These are phyloP conservation scores for Penicillium fuscoglaucum DNA, from an alignment of 2,329 filamentous ascomycete genomes.

Conservation along the genomic window DNA sequence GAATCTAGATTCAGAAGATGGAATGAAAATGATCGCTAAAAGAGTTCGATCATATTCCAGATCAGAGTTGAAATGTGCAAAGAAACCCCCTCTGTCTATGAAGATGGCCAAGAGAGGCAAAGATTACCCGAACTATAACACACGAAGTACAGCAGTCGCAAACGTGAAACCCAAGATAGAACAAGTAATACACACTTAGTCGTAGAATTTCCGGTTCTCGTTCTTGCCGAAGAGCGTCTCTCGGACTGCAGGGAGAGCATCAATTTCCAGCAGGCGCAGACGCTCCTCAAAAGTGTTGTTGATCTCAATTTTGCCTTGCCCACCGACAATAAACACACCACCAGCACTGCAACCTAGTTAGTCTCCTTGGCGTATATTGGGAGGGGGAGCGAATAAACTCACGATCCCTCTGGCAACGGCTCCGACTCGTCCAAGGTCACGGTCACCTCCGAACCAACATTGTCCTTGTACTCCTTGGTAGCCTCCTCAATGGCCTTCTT, in stretches of 20 bases:
- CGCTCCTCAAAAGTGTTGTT: constrained; percentile 98
- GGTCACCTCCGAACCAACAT: constrained; percentile 66
- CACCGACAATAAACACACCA: constrained; percentile 76
- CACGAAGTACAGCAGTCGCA: constrained; percentile 17
- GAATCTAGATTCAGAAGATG: constrained; percentile 14
- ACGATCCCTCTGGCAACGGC: constrained; percentile 79
- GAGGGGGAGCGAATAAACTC: constrained; percentile 46
- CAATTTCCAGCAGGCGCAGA: constrained; percentile 78
- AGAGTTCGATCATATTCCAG: constrained; percentile 20
- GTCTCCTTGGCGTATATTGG: neutral
- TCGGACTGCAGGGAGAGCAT: constrained; percentile 80
- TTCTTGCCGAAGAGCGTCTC: constrained; percentile 91
- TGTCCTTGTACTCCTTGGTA: constrained; percentile 79
- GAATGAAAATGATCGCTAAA: constrained; percentile 21
- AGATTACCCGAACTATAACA: constrained; percentile 25
- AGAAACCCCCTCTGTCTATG: constrained; percentile 23
- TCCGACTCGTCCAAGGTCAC: constrained; percentile 76
- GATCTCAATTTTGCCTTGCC: constrained; percentile 91
- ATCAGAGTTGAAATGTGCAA: constrained; percentile 23
- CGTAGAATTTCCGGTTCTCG: constrained; percentile 90
- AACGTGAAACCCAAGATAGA: constrained; percentile 4
- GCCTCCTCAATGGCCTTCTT: constrained; percentile 78
- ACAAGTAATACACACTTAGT: constrained; percentile 54
- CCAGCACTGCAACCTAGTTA: constrained; percentile 63
- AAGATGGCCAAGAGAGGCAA: constrained; percentile 19